phyloP scores from a whole-genome alignment of 116 monocot genomes.

The Zostera marina region DNA sequence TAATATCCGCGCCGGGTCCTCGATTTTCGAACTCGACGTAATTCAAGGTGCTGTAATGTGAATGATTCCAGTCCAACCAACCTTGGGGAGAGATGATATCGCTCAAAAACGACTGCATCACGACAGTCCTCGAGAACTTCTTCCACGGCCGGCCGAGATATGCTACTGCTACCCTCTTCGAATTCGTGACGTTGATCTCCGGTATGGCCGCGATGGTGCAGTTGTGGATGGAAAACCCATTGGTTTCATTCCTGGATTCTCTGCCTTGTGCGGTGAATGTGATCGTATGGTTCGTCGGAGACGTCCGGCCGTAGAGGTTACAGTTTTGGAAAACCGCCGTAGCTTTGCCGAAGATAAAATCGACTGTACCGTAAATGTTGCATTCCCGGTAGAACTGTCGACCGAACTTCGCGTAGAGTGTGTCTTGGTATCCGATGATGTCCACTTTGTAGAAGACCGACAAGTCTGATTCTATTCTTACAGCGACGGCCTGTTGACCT shows the following conservation, averaged over 20 bases:
- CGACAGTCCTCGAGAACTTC: slow-evolving; percentile 32
- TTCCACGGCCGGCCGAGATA: slow-evolving; percentile 50
- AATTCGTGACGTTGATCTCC: slow-evolving; percentile 3
- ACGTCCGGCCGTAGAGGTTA: neutral
- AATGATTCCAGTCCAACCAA: slow-evolving; percentile 37
- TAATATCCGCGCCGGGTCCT: slow-evolving; percentile 20
- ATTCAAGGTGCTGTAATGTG: slow-evolving; percentile 21
- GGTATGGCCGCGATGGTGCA: slow-evolving; percentile 19
- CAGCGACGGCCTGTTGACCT: too few relatives aligned
- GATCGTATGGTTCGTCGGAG: neutral
- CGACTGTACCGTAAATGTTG: too few relatives aligned
- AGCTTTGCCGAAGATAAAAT: too few relatives aligned
- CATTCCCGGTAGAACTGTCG: too few relatives aligned
- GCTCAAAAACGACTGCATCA: slow-evolving; percentile 26
- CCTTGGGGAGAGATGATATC: slow-evolving; percentile 22
- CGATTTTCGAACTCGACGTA: slow-evolving; percentile 38
- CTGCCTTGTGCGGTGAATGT: neutral
- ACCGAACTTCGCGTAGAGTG: too few relatives aligned
- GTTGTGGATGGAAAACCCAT: slow-evolving; percentile 35
- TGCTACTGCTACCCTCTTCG: slow-evolving; percentile 3
- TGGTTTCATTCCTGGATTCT: neutral
- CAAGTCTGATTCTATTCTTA: too few relatives aligned
- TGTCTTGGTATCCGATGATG: too few relatives aligned
- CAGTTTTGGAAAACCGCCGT: neutral
- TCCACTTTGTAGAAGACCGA: too few relatives aligned